Evolutionary conservation across 2,329 filamentous ascomycete genomes (phyloP).

Genomic region (Colletotrichum liaoningense): DNA sequence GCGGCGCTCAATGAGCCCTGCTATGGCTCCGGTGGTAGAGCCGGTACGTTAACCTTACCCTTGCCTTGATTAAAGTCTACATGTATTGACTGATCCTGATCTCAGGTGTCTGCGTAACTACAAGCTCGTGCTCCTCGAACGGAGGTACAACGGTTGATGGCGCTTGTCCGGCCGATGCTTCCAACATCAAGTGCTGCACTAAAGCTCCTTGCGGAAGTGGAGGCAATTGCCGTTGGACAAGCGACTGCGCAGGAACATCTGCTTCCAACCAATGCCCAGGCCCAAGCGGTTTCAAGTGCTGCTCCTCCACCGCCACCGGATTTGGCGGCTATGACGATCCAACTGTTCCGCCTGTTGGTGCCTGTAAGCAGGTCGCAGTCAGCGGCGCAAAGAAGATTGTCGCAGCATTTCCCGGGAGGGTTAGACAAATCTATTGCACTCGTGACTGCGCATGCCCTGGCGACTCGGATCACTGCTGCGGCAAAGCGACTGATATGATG

Average conservation of each 20-base stretch:
- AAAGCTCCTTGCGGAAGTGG: slow-evolving; percentile 50
- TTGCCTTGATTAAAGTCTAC: neutral
- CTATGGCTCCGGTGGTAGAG: slow-evolving; percentile 38
- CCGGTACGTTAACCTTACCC: slow-evolving; percentile 27
- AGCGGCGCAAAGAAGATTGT: slow-evolving; percentile 49
- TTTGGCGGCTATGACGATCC: slow-evolving; percentile 50
- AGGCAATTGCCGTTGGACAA: slow-evolving; percentile 52
- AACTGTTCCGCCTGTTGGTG: slow-evolving; percentile 46
- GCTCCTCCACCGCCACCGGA: slow-evolving; percentile 43
- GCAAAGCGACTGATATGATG: slow-evolving; percentile 52
- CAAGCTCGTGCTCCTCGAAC: slow-evolving; percentile 46
- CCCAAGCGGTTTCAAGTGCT: slow-evolving; percentile 52
- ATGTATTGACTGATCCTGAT: neutral
- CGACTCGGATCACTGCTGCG: slow-evolving; percentile 51
- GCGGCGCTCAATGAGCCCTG: slow-evolving; percentile 47
- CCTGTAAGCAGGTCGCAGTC: slow-evolving; percentile 50
- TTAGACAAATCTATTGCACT: slow-evolving; percentile 49
- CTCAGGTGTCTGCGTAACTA: slow-evolving; percentile 53
- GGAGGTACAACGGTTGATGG: slow-evolving; percentile 52
- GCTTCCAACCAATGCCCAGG: slow-evolving; percentile 50
- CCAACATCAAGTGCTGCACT: slow-evolving; percentile 55
- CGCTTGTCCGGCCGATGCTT: slow-evolving; percentile 51
- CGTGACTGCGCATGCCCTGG: slow-evolving; percentile 47
- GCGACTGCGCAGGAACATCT: slow-evolving; percentile 48
- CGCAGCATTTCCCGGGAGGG: slow-evolving; percentile 47